Conservation (phyloP, 495 filamentous ascomycete genomes). For the Jackrogersella multiformis region DNA sequence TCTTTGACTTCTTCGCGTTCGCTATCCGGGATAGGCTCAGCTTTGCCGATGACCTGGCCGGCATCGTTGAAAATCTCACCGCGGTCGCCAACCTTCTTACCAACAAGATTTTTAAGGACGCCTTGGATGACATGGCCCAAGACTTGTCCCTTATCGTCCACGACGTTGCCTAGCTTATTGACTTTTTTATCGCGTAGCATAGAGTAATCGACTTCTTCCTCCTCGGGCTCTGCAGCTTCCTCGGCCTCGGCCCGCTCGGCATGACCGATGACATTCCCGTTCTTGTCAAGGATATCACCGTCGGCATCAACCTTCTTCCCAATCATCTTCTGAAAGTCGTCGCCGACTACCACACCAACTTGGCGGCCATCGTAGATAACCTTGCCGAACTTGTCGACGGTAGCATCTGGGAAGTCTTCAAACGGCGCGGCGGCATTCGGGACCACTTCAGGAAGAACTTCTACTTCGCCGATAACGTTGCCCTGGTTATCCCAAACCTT, state of each 20-base stretch:
- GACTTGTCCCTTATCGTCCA: constrained; percentile 73
- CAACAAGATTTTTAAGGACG: constrained; percentile 70
- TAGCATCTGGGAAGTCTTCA: constrained; percentile 74
- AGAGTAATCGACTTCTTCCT: constrained; percentile 65
- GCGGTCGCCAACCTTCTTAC: constrained; percentile 73
- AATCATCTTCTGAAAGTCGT: constrained; percentile 68
- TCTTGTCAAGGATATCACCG: constrained; percentile 70
- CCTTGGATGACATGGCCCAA: constrained; percentile 76
- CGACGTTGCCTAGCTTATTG: constrained; percentile 84
- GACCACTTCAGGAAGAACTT: constrained; percentile 73
- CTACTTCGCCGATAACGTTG: constrained; percentile 76
- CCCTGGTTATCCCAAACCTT: constrained; percentile 78
- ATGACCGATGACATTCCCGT: constrained; percentile 69
- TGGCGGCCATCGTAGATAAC: constrained; percentile 75
- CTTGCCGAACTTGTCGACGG: constrained; percentile 75
- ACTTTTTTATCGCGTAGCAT: constrained; percentile 70
- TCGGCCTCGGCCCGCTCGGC: constrained; percentile 62
- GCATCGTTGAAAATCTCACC: constrained; percentile 79
- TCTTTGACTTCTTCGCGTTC: constrained; percentile 74
- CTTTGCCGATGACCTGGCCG: constrained; percentile 76
- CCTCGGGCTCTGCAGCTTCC: constrained; percentile 52
- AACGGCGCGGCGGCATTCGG: constrained; percentile 74
- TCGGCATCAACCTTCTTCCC: constrained; percentile 67
- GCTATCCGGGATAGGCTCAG: constrained; percentile 75
- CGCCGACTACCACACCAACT: constrained; percentile 73